Evolutionary conservation across 805 yeast species (phyloP).

Genomic region (Diddensiella santjacobensis): DNA sequence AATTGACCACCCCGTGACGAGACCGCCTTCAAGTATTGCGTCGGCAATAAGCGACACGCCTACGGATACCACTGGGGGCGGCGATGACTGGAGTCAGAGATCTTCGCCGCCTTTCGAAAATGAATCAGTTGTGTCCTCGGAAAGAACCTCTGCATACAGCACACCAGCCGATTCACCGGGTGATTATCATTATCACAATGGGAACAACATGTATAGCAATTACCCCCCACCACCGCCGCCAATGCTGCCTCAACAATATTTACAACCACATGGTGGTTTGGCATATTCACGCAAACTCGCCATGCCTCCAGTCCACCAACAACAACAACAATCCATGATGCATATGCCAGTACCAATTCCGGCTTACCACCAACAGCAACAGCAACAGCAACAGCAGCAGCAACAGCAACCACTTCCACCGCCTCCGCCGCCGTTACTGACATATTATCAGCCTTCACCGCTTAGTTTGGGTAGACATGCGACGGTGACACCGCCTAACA

Average conservation of each 20-base stretch:
- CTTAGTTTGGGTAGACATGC: neutral
- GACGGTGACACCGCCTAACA: neutral
- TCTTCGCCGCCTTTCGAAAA: neutral
- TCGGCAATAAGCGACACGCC: neutral
- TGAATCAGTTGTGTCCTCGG: neutral
- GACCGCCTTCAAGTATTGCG: neutral
- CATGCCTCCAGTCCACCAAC: too few species aligned
- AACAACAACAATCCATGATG: neutral
- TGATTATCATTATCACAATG: conserved; percentile 1
- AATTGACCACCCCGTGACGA: neutral
- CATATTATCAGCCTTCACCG: neutral
- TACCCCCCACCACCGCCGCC: neutral
- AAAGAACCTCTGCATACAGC: neutral
- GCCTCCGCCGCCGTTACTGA: neutral
- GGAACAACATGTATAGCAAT: neutral
- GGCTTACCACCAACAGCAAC: neutral
- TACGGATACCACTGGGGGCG: neutral
- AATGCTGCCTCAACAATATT: neutral
- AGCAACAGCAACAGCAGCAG: neutral
- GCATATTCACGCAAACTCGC: neutral
- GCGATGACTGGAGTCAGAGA: neutral
- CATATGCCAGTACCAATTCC: neutral
- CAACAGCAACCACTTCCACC: neutral
- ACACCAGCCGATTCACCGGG: conserved; percentile 1
- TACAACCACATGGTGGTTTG: neutral